These are phyloP conservation scores for Epichloe festucae DNA, from an alignment of 2,329 filamentous ascomycete genomes.

Conservation along the genomic window DNA sequence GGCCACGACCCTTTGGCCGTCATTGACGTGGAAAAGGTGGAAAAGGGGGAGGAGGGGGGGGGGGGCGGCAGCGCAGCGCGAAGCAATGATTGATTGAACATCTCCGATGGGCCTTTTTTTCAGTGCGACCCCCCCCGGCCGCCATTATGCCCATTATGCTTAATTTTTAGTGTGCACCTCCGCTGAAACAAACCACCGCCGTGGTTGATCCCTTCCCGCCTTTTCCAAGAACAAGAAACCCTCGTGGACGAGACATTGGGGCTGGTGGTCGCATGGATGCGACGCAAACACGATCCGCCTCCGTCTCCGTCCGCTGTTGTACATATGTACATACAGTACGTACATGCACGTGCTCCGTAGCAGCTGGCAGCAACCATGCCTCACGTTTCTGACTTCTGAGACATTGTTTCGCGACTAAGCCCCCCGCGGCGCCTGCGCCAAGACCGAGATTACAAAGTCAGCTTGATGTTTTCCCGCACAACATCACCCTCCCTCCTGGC, in stretches of 20 bases:
- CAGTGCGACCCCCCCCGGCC: background rate
- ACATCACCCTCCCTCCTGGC: background rate
- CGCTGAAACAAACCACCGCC: background rate
- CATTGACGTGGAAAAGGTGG: no score
- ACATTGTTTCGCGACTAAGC: background rate
- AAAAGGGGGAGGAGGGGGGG: no score
- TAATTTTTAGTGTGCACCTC: background rate
- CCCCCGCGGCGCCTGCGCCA: conserved; percentile 1
- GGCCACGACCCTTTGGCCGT: no score
- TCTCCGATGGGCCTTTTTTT: background rate
- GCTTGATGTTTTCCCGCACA: background rate
- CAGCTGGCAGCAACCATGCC: no score
- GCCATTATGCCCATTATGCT: background rate
- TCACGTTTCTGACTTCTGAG: background rate
- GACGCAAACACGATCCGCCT: background rate
- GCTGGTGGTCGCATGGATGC: background rate
- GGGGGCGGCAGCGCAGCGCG: no score
- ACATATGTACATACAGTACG: no score
- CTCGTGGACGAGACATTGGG: background rate
- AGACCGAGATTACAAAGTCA: conserved; percentile 1
- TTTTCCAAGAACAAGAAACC: background rate
- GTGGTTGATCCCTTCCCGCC: background rate
- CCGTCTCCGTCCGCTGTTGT: no score
- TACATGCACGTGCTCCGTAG: no score
- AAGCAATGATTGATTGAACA: background rate